Evolutionary conservation across 1,284 basidiomycete species (phyloP), one percentile per base, ranked within the genome.

Genomic region (Porodaedalea pini): DNA sequence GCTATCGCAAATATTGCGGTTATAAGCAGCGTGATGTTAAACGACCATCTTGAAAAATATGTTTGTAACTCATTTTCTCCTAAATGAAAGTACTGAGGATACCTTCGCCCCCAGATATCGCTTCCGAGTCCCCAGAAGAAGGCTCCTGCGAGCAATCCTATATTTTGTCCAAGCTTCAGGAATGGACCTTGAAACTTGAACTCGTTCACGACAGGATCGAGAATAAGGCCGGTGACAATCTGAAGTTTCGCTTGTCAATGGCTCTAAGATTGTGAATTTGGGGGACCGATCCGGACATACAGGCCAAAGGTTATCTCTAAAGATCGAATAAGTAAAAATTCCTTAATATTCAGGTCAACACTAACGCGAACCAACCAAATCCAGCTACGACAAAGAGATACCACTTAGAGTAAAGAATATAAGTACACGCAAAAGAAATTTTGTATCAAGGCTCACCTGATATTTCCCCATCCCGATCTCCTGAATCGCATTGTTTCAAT

Each of bases 291-390:
- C 37, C 4, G 36, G 23, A 68, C 78, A 57, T 56, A 85, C 82
- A 8, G 81, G 84, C 84, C 83, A 86, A 17, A 85, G 73, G 60
- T 83, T 86, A 66, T 85, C 85, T 41, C 80, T 82, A 63, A 27
- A 52, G 37, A 49, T 45, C 37, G 57, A 15, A 56, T 57, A 37
- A 51, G 45, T 62, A 19, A 54, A 32, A 34, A 36, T 34, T 39
- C 21, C 56, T 36, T 53, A 45, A 34, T 45, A 48, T 49, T 25
- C 25, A 27, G 31, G 43, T 15, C 4, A 10, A 29, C 19, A 74
- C 82, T 69, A 68, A 85, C 82, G 84, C 82, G 62, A 87, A 76
- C 83, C 84, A 87, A 49, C 85, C 85, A 70, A 87, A 85, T 4
- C 82, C 82, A 15, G 80, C 75, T 15, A 83, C 80, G 54, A 81